A percentile compares a stretch with the other conserved stretches of the same genome.
Conservation (phyloP, 345 rosid genomes). For the Camelina hispida region DNA sequence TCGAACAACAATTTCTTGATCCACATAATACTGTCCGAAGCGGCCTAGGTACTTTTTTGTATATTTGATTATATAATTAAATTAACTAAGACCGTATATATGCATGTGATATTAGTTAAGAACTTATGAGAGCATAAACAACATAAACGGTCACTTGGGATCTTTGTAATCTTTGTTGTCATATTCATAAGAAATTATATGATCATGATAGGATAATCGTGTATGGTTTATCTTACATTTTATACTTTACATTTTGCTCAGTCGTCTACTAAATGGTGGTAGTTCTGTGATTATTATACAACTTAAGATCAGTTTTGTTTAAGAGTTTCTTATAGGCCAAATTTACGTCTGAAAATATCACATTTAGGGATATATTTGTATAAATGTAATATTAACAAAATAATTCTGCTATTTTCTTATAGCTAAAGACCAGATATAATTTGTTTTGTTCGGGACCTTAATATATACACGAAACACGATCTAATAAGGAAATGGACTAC, state of each 20-base stretch:
- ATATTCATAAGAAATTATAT: neutral
- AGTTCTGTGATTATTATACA: too few relatives aligned
- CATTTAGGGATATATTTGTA: too few relatives aligned
- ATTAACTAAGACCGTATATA: neutral
- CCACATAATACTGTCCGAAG: slow-evolving; percentile 71
- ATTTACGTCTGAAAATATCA: too few relatives aligned
- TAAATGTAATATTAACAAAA: too few relatives aligned
- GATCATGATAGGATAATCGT: neutral
- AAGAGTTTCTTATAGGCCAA: too few relatives aligned
- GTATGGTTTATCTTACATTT: too few relatives aligned
- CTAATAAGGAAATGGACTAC: neutral
- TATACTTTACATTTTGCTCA: too few relatives aligned
- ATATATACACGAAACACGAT: neutral
- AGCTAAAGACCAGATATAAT: neutral
- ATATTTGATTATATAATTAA: neutral
- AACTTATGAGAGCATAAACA: neutral
- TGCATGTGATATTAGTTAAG: neutral
- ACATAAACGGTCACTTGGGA: neutral
- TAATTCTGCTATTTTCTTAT: neutral
- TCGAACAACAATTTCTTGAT: slow-evolving; percentile 54
- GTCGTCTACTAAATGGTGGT: neutral
- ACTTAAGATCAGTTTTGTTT: too few relatives aligned
- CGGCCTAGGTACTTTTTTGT: slow-evolving; percentile 34
- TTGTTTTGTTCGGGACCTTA: neutral
- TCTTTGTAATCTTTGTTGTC: neutral